Conservation (phyloP, 371 early-diverging fungal genomes). For the Apophysomyces elegans region DNA sequence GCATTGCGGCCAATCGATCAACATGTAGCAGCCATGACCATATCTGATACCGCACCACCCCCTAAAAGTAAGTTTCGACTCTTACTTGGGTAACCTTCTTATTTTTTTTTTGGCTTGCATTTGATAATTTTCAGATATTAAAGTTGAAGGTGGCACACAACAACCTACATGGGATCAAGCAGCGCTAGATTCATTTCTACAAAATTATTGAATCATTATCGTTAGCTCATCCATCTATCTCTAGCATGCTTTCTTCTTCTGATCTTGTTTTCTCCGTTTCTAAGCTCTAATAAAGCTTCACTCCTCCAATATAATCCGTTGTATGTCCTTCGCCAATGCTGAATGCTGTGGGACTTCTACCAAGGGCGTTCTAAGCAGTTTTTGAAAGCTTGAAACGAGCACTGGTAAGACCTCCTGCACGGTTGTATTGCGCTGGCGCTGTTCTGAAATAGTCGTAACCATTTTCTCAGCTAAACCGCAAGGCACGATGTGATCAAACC, state of each 20-base stretch:
- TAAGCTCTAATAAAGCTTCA: slow-evolving; percentile 1
- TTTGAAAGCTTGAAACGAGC: slow-evolving; percentile 35
- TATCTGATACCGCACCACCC: slow-evolving; percentile 1
- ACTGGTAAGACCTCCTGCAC: slow-evolving; percentile 29
- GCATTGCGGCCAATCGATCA: slow-evolving; percentile 20
- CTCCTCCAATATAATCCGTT: background rate
- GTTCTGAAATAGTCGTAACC: slow-evolving; percentile 74
- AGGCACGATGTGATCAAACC: slow-evolving; percentile 90
- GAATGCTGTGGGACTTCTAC: slow-evolving; percentile 12
- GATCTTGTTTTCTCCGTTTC: background rate
- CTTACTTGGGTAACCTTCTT: background rate
- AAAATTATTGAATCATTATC: background rate
- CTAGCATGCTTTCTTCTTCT: background rate
- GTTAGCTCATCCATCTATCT: background rate
- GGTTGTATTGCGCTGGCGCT: slow-evolving; percentile 29
- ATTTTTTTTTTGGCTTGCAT: background rate
- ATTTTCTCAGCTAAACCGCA: slow-evolving; percentile 86
- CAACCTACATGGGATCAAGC: slow-evolving; percentile 6
- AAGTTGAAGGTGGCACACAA: background rate
- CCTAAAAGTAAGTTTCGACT: background rate
- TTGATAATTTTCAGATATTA: background rate
- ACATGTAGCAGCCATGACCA: slow-evolving; percentile 2
- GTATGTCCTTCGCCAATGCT: background rate
- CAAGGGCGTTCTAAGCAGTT: slow-evolving; percentile 31
- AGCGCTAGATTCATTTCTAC: background rate